These are phyloP conservation scores for Suillus plorans DNA, from an alignment of 768 basidiomycete genomes.

Conservation along the genomic window DNA sequence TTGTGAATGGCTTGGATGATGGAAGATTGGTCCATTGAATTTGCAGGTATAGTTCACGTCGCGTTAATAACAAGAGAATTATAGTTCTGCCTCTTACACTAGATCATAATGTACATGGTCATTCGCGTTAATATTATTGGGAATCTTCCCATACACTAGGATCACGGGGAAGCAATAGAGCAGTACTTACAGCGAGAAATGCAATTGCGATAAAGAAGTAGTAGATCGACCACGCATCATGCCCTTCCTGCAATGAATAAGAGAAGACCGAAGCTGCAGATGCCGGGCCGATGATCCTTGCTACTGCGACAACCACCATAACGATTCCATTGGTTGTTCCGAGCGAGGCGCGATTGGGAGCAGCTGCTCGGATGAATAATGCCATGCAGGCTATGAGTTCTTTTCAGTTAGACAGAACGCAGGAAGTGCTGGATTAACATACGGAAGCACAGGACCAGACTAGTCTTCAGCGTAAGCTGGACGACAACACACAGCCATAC, in stretches of 20 bases:
- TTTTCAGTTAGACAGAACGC: neutral
- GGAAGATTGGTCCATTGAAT: no score
- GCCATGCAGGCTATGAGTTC: neutral
- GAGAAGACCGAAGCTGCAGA: neutral
- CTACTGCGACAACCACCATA: neutral
- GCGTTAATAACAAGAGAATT: no score
- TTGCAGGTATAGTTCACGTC: no score
- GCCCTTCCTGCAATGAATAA: neutral
- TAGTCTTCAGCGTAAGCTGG: slow-evolving; percentile 38
- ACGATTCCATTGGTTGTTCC: neutral
- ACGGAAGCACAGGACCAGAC: neutral
- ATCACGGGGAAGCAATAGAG: neutral
- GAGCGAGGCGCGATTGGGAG: neutral
- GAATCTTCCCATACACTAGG: neutral
- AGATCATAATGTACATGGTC: neutral
- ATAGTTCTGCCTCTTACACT: no score
- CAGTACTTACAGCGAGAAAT: neutral
- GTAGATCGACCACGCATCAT: neutral
- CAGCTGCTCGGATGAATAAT: neutral
- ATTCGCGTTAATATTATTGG: neutral
- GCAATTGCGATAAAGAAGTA: neutral
- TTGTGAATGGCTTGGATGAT: no score
- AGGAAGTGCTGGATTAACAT: neutral
- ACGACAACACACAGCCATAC: slow-evolving; percentile 53
- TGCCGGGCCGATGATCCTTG: neutral